A percentile compares a stretch with the other conserved stretches of the same genome.
phyloP scores from a whole-genome alignment of 768 basidiomycete genomes.

The Dacryopinax primogenitus region DNA sequence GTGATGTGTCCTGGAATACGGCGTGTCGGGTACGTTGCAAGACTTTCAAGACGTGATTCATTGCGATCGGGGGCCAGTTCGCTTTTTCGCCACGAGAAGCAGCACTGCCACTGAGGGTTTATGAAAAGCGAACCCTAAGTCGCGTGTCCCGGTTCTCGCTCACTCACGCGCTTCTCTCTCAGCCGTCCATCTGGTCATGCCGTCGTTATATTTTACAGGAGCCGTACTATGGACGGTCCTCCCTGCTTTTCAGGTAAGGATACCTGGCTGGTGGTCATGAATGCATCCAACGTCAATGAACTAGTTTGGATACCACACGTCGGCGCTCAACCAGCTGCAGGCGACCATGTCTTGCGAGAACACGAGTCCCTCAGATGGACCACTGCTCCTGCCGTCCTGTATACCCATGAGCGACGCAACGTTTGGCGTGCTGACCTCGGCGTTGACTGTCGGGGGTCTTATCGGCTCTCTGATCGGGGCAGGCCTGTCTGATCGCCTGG shows the following conservation, averaged over 20 bases:
- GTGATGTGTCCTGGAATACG: no score
- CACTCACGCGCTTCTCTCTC: not conserved
- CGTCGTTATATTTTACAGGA: not conserved
- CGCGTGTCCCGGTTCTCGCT: not conserved
- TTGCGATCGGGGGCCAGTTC: not conserved
- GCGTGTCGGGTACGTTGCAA: not conserved
- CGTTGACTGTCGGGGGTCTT: conserved; percentile 82
- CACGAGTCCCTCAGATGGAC: conserved; percentile 1
- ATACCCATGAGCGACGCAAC: conserved; percentile 62
- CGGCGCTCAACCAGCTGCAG: conserved; percentile 80
- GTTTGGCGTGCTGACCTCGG: conserved; percentile 72
- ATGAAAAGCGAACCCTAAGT: not conserved
- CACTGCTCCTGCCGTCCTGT: conserved; percentile 46
- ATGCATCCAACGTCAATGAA: not conserved
- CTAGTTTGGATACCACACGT: conserved; percentile 86
- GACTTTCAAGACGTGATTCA: not conserved
- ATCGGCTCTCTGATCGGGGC: conserved; percentile 60
- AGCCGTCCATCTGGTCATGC: not conserved
- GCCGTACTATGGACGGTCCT: not conserved
- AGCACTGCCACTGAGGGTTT: not conserved
- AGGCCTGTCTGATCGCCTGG: conserved; percentile 52
- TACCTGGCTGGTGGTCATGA: not conserved
- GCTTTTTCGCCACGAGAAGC: not conserved
- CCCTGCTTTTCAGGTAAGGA: not conserved
- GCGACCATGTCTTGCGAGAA: conserved; percentile 24